These are phyloP conservation scores for Cornus kousa DNA, from an alignment of 148 eudicot genomes.

Conservation along the genomic window DNA sequence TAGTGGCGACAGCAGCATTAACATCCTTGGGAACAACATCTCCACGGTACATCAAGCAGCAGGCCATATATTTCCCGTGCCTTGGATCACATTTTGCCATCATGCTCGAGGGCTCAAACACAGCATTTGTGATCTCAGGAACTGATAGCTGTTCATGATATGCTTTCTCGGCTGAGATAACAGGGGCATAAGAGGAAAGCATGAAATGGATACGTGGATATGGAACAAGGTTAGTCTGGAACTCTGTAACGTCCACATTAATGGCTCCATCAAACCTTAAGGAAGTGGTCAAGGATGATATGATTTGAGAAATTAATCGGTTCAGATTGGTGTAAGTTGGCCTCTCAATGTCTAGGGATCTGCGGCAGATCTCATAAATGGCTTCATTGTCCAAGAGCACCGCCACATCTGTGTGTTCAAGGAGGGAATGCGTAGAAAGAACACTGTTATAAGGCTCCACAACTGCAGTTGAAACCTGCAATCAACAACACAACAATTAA, in stretches of 20 bases:
- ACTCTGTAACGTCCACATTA: constrained; percentile 59
- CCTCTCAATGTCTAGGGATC: constrained; percentile 59
- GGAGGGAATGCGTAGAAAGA: constrained; percentile 64
- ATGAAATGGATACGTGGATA: constrained; percentile 69
- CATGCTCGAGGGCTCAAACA: constrained; percentile 65
- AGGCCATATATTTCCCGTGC: constrained; percentile 69
- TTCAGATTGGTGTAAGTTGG: constrained; percentile 59
- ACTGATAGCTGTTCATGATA: constrained; percentile 57
- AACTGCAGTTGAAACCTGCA: constrained; percentile 73
- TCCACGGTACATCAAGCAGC: constrained; percentile 71
- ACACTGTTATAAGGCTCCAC: constrained; percentile 74
- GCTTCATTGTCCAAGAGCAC: constrained; percentile 71
- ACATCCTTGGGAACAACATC: constrained; percentile 71
- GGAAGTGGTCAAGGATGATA: constrained; percentile 63
- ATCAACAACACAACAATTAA: not conserved
- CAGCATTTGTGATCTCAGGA: constrained; percentile 61
- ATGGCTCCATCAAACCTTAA: constrained; percentile 70
- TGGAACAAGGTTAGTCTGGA: constrained; percentile 69
- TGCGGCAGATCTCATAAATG: constrained; percentile 60
- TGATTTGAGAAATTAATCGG: constrained; percentile 56
- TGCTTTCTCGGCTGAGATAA: constrained; percentile 60
- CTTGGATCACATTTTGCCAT: constrained; percentile 74
- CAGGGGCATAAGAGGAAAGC: constrained; percentile 68
- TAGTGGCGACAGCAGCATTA: constrained; percentile 58
- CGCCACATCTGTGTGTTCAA: constrained; percentile 59